Evolutionary conservation across 2,329 filamentous ascomycete genomes (phyloP), one percentile per base, ranked within the genome.

Genomic region (Fusarium subtropicale): DNA sequence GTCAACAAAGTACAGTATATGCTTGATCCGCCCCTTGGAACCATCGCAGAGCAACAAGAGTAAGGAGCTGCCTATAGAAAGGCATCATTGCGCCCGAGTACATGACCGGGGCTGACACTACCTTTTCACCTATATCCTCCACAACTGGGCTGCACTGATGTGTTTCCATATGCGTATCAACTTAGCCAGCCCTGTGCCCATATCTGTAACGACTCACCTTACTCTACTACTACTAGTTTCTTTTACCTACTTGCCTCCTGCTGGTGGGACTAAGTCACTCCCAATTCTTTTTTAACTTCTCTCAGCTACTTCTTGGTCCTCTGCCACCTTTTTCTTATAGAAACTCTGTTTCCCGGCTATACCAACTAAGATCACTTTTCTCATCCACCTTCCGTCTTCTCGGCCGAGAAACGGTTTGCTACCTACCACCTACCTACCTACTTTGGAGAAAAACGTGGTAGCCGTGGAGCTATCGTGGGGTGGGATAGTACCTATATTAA

Each of bases 1-100:
- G 60, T 60, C 31, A 45, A 54, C 42, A 41, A 22, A 39, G 24
- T 30, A 41, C 34, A 52, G 33, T 41, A 38, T 26, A 60, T 56
- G 56, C 36, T 66, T 55, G 66, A 64, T 67, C 66, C 68, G 50
- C 57, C 62, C 57, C 62, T 52, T 51, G 66, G 66, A 56, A 57
- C 28, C 41, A 53, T 59, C 24, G 22, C 24, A 57, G 48, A 52
- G 47, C 28, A 28, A 20, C 28, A 15, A 33, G 46, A 46, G 46
- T 33, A 24, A 60, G 64, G 55, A 68, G 62, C 66, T 39, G 24
- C 48, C 33, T 69, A 70, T 69, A 64, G 61, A 70, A 70, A 70
- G 62, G 55, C 38, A 68, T 69, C 57, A 47, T 54, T 56, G 53
- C 42, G 56, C 66, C 62, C 62, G 34, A 63, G 46, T 59, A 53